A percentile compares a stretch with the other conserved stretches of the same genome.
These are phyloP conservation scores for Diplosphaera chodatii DNA, from an alignment of 139 green algal species.

Conservation along the genomic window DNA sequence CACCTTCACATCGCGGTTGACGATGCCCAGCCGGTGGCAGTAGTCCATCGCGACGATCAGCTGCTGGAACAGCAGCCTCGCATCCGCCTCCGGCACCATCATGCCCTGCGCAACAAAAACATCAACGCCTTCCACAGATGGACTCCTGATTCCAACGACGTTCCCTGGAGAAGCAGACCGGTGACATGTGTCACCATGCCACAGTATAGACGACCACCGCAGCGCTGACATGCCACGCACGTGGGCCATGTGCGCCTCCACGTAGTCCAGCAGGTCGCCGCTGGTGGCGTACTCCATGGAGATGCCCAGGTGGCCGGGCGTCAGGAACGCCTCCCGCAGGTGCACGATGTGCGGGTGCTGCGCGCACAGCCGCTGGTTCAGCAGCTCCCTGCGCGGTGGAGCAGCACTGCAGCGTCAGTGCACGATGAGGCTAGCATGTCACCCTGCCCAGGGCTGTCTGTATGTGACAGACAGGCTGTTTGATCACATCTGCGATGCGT, in stretches of 20 bases:
- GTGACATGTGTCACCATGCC: no score
- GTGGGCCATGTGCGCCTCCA: conserved; percentile 6
- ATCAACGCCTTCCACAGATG: no score
- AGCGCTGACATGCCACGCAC: no score
- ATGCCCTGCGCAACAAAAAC: no score
- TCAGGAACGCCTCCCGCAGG: conserved; percentile 27
- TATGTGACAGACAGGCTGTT: no score
- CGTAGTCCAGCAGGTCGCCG: conserved; percentile 48
- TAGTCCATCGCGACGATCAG: conserved; percentile 90
- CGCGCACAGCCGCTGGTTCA: conserved; percentile 5
- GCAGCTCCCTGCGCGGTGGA: neutral
- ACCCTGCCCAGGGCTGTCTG: no score
- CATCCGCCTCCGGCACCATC: neutral
- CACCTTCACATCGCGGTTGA: conserved; percentile 80
- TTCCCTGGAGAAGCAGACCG: no score
- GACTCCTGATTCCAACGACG: no score
- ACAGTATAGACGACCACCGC: no score
- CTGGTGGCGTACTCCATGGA: conserved; percentile 53
- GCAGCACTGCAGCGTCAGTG: no score
- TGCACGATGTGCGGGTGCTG: conserved; percentile 4
- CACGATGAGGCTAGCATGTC: no score
- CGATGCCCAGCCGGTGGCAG: conserved; percentile 82
- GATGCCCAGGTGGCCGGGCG: conserved; percentile 42
- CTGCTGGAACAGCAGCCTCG: conserved; percentile 1
- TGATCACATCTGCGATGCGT: no score